Base-by-base conservation (phyloP, 140 eudicot genomes). In the Cichorium intybus region DNA sequence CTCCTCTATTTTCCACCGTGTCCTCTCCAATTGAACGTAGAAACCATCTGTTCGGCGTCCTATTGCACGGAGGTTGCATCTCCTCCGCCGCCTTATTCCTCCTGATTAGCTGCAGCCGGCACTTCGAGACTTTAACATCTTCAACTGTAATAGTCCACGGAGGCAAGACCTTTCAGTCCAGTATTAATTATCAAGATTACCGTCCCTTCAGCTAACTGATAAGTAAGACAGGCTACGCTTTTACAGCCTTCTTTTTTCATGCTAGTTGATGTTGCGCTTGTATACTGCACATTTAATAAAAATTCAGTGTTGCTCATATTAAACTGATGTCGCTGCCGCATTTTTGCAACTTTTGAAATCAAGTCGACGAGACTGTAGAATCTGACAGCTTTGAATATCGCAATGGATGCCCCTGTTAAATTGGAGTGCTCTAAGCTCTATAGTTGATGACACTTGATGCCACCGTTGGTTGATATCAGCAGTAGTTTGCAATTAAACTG, bases 21-120 rank as follows among this genome's bases (percentile, higher is more conserved):
- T 27, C n/a, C 28, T 46, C 23, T 17, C 56, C 8, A 46, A 15
- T 26, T 24, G 26, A 63, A 63, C 57, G 69, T 63, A 6, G 57
- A 27, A 50, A 21, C 27, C 17, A 5, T 20, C n/a, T 31, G 14
- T 31, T 33, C 11, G 23, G 37, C 68, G 26, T 10, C 46, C 18
- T 43, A 7, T 4, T 43, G 7, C 49, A 43, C 2, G 39, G 41
- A 14, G 43, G 26, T 16, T 45, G 41, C 41, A 24, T 52, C 41
- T 67, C 60, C 61, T 34, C 28, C 23, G 29, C 56, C 46, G 56
- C 46, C 53, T 66, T 3, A 51, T 34, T 66, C 18, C 34, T 66
- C 18, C 34, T 26, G 26, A 24, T 45, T 26, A n/a, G 41, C 15
- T 63, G 43, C 69, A 31, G 15, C 12, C 18, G 33, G 51, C 54